A percentile compares a stretch with the other conserved stretches of the same genome.
Evolutionary conservation across 768 basidiomycete species (phyloP).

Genomic region (Auricularia heimuer): DNA sequence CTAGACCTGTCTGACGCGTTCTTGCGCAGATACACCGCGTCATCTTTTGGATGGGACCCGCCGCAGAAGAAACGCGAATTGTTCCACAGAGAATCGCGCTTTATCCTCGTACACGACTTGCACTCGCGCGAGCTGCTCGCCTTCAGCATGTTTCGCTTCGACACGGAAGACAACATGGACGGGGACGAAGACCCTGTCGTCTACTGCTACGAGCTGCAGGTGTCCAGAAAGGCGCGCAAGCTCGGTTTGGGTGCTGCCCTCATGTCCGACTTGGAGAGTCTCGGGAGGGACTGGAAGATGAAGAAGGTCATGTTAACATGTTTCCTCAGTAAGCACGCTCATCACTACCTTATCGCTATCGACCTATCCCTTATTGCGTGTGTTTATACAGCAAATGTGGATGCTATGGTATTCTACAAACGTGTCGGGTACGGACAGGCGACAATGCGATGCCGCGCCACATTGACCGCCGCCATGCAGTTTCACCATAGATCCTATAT

Average conservation of each 20-base stretch:
- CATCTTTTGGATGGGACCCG: constrained; percentile 62
- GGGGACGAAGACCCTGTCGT: constrained; percentile 37
- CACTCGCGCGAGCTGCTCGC: constrained; percentile 24
- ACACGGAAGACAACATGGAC: constrained; percentile 38
- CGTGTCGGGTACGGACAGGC: constrained; percentile 36
- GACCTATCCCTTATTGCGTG: constrained; percentile 2
- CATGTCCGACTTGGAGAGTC: constrained; percentile 36
- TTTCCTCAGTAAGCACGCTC: constrained; percentile 47
- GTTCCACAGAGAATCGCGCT: constrained; percentile 51
- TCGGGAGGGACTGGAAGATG: constrained; percentile 49
- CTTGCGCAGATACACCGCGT: constrained; percentile 39
- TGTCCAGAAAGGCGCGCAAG: constrained; percentile 30
- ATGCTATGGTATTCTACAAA: constrained; percentile 43
- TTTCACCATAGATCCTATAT: constrained; percentile 42
- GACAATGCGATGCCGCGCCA: background rate
- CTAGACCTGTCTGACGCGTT: background rate
- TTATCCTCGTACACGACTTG: constrained; percentile 29
- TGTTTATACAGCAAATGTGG: constrained; percentile 30
- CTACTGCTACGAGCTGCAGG: constrained; percentile 80
- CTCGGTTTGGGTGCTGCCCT: constrained; percentile 54
- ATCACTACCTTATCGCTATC: background rate
- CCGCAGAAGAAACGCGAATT: constrained; percentile 46
- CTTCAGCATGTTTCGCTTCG: constrained; percentile 63
- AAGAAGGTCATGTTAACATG: constrained; percentile 67
- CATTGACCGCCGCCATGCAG: constrained; percentile 23